Percentiles rank a stretch among this genome's conserved stretches.
phyloP scores from a whole-genome alignment of 2,329 filamentous ascomycete genomes.

The Fusarium lateritium region DNA sequence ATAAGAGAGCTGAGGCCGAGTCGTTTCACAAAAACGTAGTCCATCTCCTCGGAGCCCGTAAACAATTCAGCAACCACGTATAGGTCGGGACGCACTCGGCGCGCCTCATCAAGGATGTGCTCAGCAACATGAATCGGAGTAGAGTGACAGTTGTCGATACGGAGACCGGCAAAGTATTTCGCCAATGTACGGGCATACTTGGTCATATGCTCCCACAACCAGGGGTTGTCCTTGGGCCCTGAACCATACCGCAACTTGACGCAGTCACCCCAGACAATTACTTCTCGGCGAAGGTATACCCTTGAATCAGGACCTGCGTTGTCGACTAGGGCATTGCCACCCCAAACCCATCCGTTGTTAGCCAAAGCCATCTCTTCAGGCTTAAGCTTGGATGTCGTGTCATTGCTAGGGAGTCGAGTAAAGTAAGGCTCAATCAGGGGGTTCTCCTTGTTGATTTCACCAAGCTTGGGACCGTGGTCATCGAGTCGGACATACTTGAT shows the following conservation, averaged over 20 bases:
- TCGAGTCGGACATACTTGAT: slow-evolving; percentile 97
- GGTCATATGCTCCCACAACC: slow-evolving; percentile 96
- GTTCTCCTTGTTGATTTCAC: slow-evolving; percentile 80
- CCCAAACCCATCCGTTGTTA: slow-evolving; percentile 99
- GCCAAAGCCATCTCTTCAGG: slow-evolving; percentile 84
- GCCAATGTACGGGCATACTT: slow-evolving; percentile 93
- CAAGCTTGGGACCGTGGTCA: slow-evolving; percentile 88
- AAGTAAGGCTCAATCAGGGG: slow-evolving; percentile 96
- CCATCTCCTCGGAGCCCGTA: slow-evolving; percentile 94
- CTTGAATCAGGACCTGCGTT: slow-evolving; percentile 91
- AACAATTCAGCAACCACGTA: slow-evolving; percentile 97
- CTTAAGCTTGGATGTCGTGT: slow-evolving; percentile 82
- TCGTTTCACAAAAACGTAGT: slow-evolving; percentile 95
- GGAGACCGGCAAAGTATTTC: slow-evolving; percentile 94
- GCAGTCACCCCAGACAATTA: slow-evolving; percentile 98
- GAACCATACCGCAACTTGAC: slow-evolving; percentile 95
- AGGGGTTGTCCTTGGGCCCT: slow-evolving; percentile 87
- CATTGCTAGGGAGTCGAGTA: slow-evolving; percentile 86
- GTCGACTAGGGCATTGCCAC: slow-evolving; percentile 92
- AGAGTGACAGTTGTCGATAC: slow-evolving; percentile 98
- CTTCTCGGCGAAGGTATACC: slow-evolving; percentile 95
- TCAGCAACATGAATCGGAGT: slow-evolving; percentile 96
- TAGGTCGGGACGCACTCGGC: slow-evolving; percentile 86
- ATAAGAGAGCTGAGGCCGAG: slow-evolving; percentile 93
- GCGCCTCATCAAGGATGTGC: slow-evolving; percentile 94